phyloP scores from a whole-genome alignment of 441 rosid species.

The Capsella rubella region DNA sequence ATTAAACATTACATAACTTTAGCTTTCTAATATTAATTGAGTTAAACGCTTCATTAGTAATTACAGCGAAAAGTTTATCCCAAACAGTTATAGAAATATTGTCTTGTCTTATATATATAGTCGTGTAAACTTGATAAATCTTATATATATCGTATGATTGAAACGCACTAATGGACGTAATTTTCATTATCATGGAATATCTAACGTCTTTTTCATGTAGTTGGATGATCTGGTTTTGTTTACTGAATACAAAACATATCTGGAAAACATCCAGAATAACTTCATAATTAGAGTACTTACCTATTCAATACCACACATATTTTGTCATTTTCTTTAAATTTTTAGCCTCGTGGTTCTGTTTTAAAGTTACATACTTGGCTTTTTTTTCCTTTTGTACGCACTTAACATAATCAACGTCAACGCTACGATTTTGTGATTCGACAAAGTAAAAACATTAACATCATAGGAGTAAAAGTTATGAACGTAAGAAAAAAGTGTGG shows the following conservation, averaged over 20 bases:
- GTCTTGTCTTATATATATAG: too few species aligned
- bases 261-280: neutral
- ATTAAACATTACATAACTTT: too few species aligned
- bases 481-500: too few species aligned
- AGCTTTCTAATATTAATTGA: too few species aligned
- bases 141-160: neutral
- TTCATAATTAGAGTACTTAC: neutral
- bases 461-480: neutral
- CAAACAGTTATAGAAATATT: neutral
- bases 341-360: neutral
- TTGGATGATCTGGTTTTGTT: conserved; percentile 11
- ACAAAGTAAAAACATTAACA: neutral
- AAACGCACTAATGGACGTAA: conserved; percentile 1
- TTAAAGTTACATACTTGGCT: neutral
- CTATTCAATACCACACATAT: neutral
- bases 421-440: neutral
- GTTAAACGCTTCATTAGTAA: neutral
- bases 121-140: neutral
- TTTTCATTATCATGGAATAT: neutral
- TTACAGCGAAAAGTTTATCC: neutral
- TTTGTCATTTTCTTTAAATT: neutral
- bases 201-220: conserved; percentile 29
- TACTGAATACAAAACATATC: neutral
- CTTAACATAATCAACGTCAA: neutral
- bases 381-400: neutral